phyloP scores from a whole-genome alignment of 1,284 basidiomycete genomes.

The Cutaneotrichosporon sp. region DNA sequence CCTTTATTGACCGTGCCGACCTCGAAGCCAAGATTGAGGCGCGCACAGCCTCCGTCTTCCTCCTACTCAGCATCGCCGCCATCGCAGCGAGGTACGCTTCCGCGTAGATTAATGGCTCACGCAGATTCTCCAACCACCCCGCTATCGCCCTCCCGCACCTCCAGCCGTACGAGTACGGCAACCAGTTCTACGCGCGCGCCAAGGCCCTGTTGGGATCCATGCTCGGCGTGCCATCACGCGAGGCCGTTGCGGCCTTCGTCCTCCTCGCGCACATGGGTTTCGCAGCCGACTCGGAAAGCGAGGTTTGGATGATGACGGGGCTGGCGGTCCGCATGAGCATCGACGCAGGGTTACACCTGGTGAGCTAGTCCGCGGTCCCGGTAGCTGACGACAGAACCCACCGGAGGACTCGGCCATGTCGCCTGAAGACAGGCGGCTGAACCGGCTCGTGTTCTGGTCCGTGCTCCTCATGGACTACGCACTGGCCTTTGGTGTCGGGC shows the following conservation, averaged over 20 bases:
- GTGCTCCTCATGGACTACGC: constrained; percentile 29
- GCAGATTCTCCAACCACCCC: constrained; percentile 29
- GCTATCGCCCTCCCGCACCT: constrained; percentile 27
- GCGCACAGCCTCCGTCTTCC: constrained; percentile 23
- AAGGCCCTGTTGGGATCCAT: constrained; percentile 30
- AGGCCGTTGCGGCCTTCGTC: constrained; percentile 26
- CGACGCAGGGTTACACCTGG: constrained; percentile 28
- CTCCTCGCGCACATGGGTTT: constrained; percentile 28
- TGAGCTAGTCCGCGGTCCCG: background rate
- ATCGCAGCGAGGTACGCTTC: constrained; percentile 26
- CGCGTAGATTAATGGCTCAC: background rate
- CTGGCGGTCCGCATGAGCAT: constrained; percentile 32
- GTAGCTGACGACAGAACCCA: background rate
- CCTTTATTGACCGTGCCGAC: constrained; percentile 15
- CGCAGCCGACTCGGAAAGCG: constrained; percentile 30
- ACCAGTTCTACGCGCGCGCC: constrained; percentile 26
- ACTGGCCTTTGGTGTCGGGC: constrained; percentile 26
- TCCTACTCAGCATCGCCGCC: constrained; percentile 26
- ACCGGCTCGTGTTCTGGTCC: constrained; percentile 30
- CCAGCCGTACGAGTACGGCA: constrained; percentile 30
- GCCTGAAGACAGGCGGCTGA: constrained; percentile 21
- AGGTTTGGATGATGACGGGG: constrained; percentile 33
- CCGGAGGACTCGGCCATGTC: constrained; percentile 7
- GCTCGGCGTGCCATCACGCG: constrained; percentile 28
- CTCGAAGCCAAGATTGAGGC: constrained; percentile 18